Evolutionary conservation across 116 monocot genomes (phyloP).

Genomic region (Papilionanthe hybrid): DNA sequence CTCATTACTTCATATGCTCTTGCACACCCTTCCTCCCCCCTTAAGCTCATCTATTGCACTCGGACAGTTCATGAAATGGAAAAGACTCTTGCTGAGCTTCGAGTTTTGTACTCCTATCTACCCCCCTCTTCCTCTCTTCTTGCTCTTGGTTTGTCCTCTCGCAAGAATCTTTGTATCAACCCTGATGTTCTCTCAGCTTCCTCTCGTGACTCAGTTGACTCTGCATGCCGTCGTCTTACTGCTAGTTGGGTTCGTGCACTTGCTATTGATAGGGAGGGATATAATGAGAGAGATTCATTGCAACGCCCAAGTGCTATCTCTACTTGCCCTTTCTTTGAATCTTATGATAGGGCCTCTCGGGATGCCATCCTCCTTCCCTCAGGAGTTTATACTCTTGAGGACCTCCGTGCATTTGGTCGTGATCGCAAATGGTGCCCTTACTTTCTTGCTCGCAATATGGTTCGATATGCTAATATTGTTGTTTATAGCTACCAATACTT

Average conservation of each 20-base stretch:
- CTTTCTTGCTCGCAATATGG: slow-evolving; percentile 80
- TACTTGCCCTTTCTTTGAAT: slow-evolving; percentile 71
- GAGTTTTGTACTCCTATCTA: slow-evolving; percentile 48
- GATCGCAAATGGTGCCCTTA: slow-evolving; percentile 81
- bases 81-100: slow-evolving; percentile 98
- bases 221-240: slow-evolving; percentile 83
- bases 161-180: slow-evolving; percentile 92
- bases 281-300: neutral
- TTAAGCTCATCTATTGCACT: slow-evolving; percentile 93
- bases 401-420: slow-evolving; percentile 55
- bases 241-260: slow-evolving; percentile 79
- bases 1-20: slow-evolving; percentile 79
- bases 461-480: slow-evolving; percentile 76
- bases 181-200: slow-evolving; percentile 52
- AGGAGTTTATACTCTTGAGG: slow-evolving; percentile 84
- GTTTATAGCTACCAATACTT: slow-evolving; percentile 97
- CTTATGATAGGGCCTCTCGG: slow-evolving; percentile 35
- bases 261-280: slow-evolving; percentile 31
- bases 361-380: slow-evolving; percentile 66
- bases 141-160: slow-evolving; percentile 82
- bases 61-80: slow-evolving; percentile 99
- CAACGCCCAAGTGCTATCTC: slow-evolving; percentile 33
- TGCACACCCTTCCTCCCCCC: slow-evolving; percentile 31
- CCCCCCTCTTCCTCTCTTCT: slow-evolving; percentile 29
- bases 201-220: slow-evolving; percentile 79